Percentiles rank a stretch among this genome's conserved stretches.
phyloP scores from a whole-genome alignment of 192 early-diverging fungal species.

The Coemansia sp. region DNA sequence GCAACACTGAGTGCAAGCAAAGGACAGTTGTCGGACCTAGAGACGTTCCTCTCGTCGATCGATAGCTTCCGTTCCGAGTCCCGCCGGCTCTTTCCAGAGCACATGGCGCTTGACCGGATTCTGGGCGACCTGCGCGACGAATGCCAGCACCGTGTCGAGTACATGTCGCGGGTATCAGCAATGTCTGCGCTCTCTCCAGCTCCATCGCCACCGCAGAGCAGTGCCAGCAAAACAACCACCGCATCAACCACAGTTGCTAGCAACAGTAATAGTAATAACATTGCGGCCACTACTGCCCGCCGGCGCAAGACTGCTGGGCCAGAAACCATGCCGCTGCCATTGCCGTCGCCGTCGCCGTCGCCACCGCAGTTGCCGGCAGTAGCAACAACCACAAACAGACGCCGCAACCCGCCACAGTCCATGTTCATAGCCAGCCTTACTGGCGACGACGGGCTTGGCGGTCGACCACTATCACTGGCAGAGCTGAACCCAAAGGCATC shows the following conservation, averaged over 20 bases:
- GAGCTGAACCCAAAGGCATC: constrained; percentile 37
- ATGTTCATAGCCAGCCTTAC: constrained; percentile 30
- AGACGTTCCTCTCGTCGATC: constrained; percentile 29
- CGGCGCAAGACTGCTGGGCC: constrained; percentile 27
- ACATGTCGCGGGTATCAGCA: constrained; percentile 44
- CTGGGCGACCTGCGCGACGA: constrained; percentile 48
- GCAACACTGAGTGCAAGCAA: constrained; percentile 1
- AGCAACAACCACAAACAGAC: background rate
- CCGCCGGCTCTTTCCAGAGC: constrained; percentile 45
- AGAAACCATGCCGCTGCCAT: background rate
- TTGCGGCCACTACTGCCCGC: constrained; percentile 17
- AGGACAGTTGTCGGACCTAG: constrained; percentile 36
- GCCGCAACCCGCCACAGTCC: constrained; percentile 22
- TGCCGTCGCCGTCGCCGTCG: constrained; percentile 1
- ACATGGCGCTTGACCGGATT: constrained; percentile 42
- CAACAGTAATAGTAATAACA: constrained; percentile 13
- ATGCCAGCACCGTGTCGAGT: constrained; percentile 44
- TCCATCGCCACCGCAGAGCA: constrained; percentile 10
- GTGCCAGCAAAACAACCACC: constrained; percentile 8
- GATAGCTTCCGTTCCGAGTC: constrained; percentile 38
- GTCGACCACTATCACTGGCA: constrained; percentile 2
- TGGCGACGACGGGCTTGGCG: constrained; percentile 1
- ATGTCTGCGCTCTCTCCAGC: constrained; percentile 23
- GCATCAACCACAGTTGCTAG: constrained; percentile 12
- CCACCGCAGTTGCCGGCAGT: background rate